Percentiles rank a stretch among this genome's conserved stretches.
These are phyloP conservation scores for Prunus fruticosa DNA, from an alignment of 306 rosid genomes.

Conservation along the genomic window DNA sequence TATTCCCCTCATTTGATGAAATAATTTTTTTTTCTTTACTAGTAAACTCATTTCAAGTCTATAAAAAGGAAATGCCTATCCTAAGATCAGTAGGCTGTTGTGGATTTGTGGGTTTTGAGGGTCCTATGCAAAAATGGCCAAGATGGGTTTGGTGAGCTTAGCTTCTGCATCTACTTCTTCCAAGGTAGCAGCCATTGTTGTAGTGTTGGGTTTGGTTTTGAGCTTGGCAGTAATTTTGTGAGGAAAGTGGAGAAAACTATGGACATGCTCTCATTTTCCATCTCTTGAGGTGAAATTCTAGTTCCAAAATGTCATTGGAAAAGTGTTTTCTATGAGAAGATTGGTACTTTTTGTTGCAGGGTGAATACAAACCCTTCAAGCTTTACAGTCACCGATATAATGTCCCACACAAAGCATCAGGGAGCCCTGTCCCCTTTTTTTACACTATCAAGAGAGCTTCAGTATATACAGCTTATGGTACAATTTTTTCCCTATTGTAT, in stretches of 20 bases:
- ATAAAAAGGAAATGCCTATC: too few relatives aligned
- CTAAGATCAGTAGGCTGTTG: too few relatives aligned
- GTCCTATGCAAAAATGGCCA: neutral
- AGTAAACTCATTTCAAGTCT: too few relatives aligned
- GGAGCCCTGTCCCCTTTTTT: slow-evolving; percentile 26
- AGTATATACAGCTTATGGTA: slow-evolving; percentile 60
- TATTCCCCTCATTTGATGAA: too few relatives aligned
- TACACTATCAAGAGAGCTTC: slow-evolving; percentile 62
- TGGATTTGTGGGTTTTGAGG: neutral
- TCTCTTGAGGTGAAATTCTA: neutral
- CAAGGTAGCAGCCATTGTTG: neutral
- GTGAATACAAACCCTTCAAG: slow-evolving; percentile 57
- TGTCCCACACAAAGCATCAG: slow-evolving; percentile 33
- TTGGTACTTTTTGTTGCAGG: slow-evolving; percentile 25
- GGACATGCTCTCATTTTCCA: neutral
- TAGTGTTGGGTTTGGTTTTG: slow-evolving; percentile 28
- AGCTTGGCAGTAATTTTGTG: slow-evolving; percentile 18
- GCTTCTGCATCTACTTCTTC: slow-evolving; percentile 14
- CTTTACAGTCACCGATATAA: slow-evolving; percentile 37
- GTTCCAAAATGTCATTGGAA: neutral
- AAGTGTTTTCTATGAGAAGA: neutral
- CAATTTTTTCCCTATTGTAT: neutral
- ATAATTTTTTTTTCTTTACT: too few relatives aligned
- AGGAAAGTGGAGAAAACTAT: slow-evolving; percentile 37
- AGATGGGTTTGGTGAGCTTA: slow-evolving; percentile 34